Base-by-base conservation (phyloP, 2,329 filamentous ascomycete species). In the Alternaria brassicae region DNA sequence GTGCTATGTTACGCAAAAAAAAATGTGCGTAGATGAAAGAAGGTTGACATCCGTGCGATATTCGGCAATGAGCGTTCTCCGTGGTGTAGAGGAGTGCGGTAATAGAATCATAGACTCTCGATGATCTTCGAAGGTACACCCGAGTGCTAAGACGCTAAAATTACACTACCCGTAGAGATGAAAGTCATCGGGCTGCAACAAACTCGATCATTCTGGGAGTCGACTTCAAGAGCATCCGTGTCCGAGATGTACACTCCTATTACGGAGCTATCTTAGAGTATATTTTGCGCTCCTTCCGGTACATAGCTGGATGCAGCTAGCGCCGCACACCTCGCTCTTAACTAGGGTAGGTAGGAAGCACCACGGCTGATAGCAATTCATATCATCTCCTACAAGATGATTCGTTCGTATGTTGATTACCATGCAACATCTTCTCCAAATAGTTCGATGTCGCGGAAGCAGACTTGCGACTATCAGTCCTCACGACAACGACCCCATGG, bases 301-400 rank as follows among this genome's bases (percentile, higher is more conserved):
- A 27, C 10, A 30, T 19, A 25, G 39, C 39, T 40, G 17, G 3
- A 23, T 57, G 23, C 2, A 52, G 41, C 28, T 57, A 57, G 48
- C 48, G 54, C 40, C 30, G 17, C 48, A 36, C 40, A 42, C 53
- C 53, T 42, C 39, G 53, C 53, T 32, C 13, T 25, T 39, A 51
- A 32, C 27, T 47, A 52, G 47, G 54, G 47, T 47, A 52, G 23
- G 47, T 40, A 36, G 34, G n/a, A 32, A 23, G 48, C 44, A 45
- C 23, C 52, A 45, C 13, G 17, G 54, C 47, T 45, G 25, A 28
- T 45, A 34, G 28, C 19, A 47, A 7, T 45, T 30, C 17, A 45
- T 32, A 45, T 37, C 12, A 12, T 42, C n/a, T 39, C 28, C 13
- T n/a, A 5, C 23, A 52, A 44, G 23, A 40, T 56, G 54, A 56